Conservation (phyloP, 768 basidiomycete genomes). For the Strobilomyces dryophilus region DNA sequence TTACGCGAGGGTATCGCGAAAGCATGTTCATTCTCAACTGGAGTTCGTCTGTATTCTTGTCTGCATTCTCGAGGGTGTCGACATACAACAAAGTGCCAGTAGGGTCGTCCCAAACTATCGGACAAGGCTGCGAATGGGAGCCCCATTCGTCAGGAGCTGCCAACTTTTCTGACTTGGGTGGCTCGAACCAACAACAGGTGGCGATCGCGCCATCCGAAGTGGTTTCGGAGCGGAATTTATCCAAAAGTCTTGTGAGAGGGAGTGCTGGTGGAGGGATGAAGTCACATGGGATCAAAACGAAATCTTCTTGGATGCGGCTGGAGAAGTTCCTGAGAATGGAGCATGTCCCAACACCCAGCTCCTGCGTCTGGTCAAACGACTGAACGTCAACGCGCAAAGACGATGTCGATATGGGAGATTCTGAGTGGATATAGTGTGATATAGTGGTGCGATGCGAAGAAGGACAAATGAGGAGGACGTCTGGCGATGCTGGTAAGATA, state of each 20-base stretch:
- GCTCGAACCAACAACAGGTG: slow-evolving; percentile 63
- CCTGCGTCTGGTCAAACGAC: slow-evolving; percentile 71
- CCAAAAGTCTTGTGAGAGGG: slow-evolving; percentile 63
- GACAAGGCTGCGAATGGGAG: slow-evolving; percentile 35
- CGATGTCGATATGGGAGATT: slow-evolving; percentile 56
- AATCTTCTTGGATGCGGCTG: slow-evolving; percentile 73
- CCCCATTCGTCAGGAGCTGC: slow-evolving; percentile 67
- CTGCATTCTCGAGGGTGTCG: slow-evolving; percentile 64
- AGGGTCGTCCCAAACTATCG: slow-evolving; percentile 66
- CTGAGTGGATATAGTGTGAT: slow-evolving; percentile 82
- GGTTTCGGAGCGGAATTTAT: slow-evolving; percentile 77
- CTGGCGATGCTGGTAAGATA: slow-evolving; percentile 36
- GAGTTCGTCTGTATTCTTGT: slow-evolving; percentile 66
- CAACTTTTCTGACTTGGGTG: slow-evolving; percentile 49
- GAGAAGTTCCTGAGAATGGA: slow-evolving; percentile 75
- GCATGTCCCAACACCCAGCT: slow-evolving; percentile 65
- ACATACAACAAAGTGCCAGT: slow-evolving; percentile 68
- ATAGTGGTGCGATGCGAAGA: slow-evolving; percentile 68
- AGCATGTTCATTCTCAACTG: slow-evolving; percentile 74
- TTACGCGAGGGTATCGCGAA: slow-evolving; percentile 70
- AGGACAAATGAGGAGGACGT: slow-evolving; percentile 85
- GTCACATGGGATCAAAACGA: slow-evolving; percentile 88
- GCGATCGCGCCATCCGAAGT: slow-evolving; percentile 60
- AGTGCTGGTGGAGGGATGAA: slow-evolving; percentile 76
- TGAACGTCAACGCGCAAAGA: slow-evolving; percentile 73